Percentiles rank a stretch among this genome's conserved stretches.
Evolutionary conservation across 805 yeast species (phyloP).

Genomic region (Ogataea trehalophila): DNA sequence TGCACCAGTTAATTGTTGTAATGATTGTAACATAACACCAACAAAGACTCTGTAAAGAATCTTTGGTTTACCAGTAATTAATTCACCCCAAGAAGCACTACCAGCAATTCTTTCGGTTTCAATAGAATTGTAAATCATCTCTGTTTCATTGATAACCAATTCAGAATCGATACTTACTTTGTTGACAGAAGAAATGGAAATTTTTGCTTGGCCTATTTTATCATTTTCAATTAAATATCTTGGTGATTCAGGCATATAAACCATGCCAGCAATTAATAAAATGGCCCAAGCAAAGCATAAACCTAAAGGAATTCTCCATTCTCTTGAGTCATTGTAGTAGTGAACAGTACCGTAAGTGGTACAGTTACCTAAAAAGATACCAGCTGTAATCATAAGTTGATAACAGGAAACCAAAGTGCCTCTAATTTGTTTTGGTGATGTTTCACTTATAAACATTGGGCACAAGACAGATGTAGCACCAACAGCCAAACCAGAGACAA

Average conservation of each 20-base stretch:
- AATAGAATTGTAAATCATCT: constrained; percentile 52
- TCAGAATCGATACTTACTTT: constrained; percentile 49
- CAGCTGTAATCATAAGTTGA: constrained; percentile 66
- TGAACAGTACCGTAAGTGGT: constrained; percentile 58
- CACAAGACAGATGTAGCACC: constrained; percentile 50
- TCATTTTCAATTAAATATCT: constrained; percentile 51
- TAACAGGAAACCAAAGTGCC: constrained; percentile 66
- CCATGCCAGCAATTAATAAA: constrained; percentile 44
- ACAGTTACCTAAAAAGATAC: constrained; percentile 68
- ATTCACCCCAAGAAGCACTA: constrained; percentile 58
- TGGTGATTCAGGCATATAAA: constrained; percentile 66
- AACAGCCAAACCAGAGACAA: constrained; percentile 50
- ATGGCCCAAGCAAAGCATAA: constrained; percentile 48
- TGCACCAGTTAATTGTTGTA: constrained; percentile 60
- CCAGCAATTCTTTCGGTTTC: constrained; percentile 60
- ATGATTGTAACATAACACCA: constrained; percentile 55
- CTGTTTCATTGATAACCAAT: constrained; percentile 48
- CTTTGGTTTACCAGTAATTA: constrained; percentile 60
- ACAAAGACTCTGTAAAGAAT: constrained; percentile 48
- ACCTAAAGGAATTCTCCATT: constrained; percentile 65
- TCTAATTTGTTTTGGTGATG: constrained; percentile 65
- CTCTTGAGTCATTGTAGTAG: constrained; percentile 42
- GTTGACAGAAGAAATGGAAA: constrained; percentile 53
- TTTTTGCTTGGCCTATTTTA: constrained; percentile 47
- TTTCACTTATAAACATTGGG: constrained; percentile 61